phyloP scores from a whole-genome alignment of 768 basidiomycete species.

The Trametes gibbosa region DNA sequence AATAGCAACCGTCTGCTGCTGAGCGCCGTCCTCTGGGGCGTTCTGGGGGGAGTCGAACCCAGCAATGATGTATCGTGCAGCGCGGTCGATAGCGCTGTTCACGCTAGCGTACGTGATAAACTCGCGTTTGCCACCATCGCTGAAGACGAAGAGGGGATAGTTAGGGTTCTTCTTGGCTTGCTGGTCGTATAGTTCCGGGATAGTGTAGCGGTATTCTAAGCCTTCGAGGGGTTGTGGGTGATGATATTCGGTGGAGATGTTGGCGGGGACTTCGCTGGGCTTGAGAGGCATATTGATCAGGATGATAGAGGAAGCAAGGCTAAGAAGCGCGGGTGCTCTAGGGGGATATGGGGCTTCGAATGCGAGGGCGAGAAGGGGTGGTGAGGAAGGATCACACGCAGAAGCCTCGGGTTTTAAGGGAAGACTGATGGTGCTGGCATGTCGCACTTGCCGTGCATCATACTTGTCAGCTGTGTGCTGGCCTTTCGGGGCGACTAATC shows the following conservation, averaged over 20 bases:
- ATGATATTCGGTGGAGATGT: constrained; percentile 2
- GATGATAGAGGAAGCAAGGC: too few species aligned
- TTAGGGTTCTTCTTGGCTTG: constrained; percentile 28
- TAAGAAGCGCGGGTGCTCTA: too few species aligned
- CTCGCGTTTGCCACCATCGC: constrained; percentile 9
- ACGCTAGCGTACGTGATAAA: constrained; percentile 27
- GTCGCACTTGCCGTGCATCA: too few species aligned
- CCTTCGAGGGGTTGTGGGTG: background rate
- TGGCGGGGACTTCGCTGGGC: background rate
- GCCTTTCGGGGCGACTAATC: too few species aligned
- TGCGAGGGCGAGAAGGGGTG: too few species aligned
- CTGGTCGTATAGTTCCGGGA: constrained; percentile 37
- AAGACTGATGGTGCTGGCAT: too few species aligned
- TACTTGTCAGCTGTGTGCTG: too few species aligned
- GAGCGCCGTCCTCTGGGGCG: background rate
- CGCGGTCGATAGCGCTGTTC: constrained; percentile 28
- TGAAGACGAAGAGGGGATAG: constrained; percentile 32
- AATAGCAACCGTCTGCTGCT: constrained; percentile 27
- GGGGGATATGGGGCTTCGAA: too few species aligned
- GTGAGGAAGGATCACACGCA: too few species aligned
- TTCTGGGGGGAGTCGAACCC: background rate
- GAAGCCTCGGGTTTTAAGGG: too few species aligned
- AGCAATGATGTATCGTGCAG: constrained; percentile 16
- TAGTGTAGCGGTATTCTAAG: constrained; percentile 13
- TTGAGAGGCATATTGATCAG: background rate